Conservation (phyloP, 1,284 basidiomycete genomes). For the Wolfiporia cocos region DNA sequence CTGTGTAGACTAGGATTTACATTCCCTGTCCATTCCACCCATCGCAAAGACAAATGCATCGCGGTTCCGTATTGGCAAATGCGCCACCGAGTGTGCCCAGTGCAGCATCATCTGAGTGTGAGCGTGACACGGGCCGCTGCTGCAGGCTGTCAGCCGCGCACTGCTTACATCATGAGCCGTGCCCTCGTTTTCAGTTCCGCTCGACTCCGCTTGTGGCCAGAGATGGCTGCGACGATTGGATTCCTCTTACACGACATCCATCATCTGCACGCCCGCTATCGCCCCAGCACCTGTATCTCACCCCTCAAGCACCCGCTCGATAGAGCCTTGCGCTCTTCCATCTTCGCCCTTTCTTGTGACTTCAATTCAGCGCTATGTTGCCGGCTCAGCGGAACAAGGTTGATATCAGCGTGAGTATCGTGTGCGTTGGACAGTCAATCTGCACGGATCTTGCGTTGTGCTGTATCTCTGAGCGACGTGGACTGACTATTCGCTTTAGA, state of each 20-base stretch:
- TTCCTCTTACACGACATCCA: conserved; percentile 10
- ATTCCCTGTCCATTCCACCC: no score
- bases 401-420: conserved; percentile 73
- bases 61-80: no score
- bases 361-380: conserved; percentile 48
- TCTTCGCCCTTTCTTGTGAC: conserved; percentile 15
- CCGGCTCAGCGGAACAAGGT: conserved; percentile 86
- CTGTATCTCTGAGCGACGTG: not conserved
- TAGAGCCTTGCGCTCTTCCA: conserved; percentile 20
- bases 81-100: no score
- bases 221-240: conserved; percentile 3
- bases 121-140: conserved; percentile 3
- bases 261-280: conserved; percentile 11
- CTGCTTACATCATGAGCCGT: conserved; percentile 12
- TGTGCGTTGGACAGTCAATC: conserved; percentile 7
- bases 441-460: not conserved
- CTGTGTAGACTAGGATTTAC: conserved; percentile 1
- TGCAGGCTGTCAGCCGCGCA: not conserved
- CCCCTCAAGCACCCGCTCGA: conserved; percentile 12
- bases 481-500: conserved; percentile 37
- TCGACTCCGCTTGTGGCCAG: conserved; percentile 11
- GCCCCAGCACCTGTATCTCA: conserved; percentile 10
- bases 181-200: conserved; percentile 9
- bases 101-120: conserved; percentile 5
- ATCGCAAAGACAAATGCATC: no score